phyloP scores from a whole-genome alignment of 805 yeast genomes.

The Kregervanrija delftensis region DNA sequence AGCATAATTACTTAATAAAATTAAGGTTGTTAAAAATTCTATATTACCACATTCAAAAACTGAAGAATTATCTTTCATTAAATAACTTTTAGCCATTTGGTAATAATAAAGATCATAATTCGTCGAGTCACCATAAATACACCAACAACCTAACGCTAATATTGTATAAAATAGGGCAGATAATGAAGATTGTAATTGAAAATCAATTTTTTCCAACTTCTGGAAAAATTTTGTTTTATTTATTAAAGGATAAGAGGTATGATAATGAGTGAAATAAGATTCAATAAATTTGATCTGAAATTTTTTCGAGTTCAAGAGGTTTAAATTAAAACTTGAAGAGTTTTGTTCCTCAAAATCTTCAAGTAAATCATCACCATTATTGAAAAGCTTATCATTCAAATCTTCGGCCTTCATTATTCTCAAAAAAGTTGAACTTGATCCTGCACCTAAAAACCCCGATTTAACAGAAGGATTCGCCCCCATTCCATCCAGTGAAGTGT shows the following conservation, averaged over 20 bases:
- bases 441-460: conserved; percentile 60
- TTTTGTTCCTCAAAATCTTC: conserved; percentile 12
- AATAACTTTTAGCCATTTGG: conserved; percentile 39
- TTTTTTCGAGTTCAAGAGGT: conserved; percentile 6
- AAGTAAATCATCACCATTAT: conserved; percentile 11
- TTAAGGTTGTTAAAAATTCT: conserved; percentile 44
- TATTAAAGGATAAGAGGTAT: conserved; percentile 55
- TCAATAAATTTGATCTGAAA: conserved; percentile 14
- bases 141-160: conserved; percentile 66
- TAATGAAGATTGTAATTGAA: conserved; percentile 27
- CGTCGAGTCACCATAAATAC: conserved; percentile 47
- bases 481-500: conserved; percentile 47
- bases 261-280: conserved; percentile 52
- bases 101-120: conserved; percentile 50
- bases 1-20: conserved; percentile 51
- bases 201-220: conserved; percentile 1
- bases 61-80: conserved; percentile 30
- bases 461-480: conserved; percentile 44
- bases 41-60: conserved; percentile 57
- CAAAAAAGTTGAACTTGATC: conserved; percentile 51
- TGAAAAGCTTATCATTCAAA: conserved; percentile 18
- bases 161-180: conserved; percentile 49
- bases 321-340: background rate
- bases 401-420: conserved; percentile 28
- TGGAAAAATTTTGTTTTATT: conserved; percentile 46